Evolutionary conservation across 257 asterid species (phyloP), one percentile per base, ranked within the genome.

Genomic region (Nicotiana knightiana): DNA sequence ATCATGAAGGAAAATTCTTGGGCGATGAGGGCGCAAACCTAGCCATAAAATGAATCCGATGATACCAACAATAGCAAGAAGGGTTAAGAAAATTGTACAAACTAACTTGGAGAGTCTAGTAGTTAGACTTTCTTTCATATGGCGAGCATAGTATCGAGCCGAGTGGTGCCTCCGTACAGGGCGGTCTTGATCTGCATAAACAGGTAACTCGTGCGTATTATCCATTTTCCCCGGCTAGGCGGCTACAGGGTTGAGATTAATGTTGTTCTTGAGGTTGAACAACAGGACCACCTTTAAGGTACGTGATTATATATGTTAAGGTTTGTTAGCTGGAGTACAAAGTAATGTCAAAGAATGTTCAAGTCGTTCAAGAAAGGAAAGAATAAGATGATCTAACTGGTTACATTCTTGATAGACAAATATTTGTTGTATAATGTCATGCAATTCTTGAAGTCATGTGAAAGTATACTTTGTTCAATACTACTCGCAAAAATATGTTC

Each of bases 11-110:
- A 82, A 88, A 88, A 96, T 86, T 10, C 97, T 76, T 58, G 99
- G 99, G 37, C 98, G 84, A 85, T 96, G 99, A 43, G 99, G 99
- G 18, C 98, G 94, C 26, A 96, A 81, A 77, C 97, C 92, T 54
- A 94, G 92, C 97, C 97, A 96, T 28, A 96, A 83, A 48, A 96
- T 96, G 93, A 96, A 96, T 0, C 90, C 24, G 76, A 94, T 89
- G 71, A 93, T 80, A 64, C 97, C 98, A 0, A 90, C 66, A 1
- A 94, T 77, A 63, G 91, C 89, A 30, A 96, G 93, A 17, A 93
- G 87, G 70, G 86, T 81, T 48, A 96, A 54, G 35, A 94, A 85
- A 18, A 94, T 71, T 76, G 98, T 67, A 73, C 99, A 96, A 0
- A 94, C 76, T 5, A 96, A 88, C 80, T 96, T 96, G 0, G 97